Conservation (phyloP, 768 basidiomycete genomes). For the Kockovaella imperatae region DNA sequence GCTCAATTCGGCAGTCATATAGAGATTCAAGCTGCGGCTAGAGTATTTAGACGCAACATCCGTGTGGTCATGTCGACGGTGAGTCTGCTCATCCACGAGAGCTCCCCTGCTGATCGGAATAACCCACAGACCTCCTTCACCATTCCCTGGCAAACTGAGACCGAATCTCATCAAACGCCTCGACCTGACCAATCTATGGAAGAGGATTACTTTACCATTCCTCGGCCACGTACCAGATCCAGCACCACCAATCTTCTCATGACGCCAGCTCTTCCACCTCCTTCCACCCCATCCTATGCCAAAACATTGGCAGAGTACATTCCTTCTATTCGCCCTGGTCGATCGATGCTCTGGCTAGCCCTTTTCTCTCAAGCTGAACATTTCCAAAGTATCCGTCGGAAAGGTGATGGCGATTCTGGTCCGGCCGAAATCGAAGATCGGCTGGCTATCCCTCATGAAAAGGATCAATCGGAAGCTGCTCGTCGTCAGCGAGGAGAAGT, state of each 20-base stretch:
- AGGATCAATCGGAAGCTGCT: conserved; percentile 23
- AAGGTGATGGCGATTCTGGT: conserved; percentile 27
- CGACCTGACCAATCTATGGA: neutral
- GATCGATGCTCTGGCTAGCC: conserved; percentile 36
- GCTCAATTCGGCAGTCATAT: conserved; percentile 33
- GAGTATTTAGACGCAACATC: conserved; percentile 26
- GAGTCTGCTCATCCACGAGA: neutral
- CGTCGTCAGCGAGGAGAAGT: conserved; percentile 17
- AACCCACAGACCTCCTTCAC: conserved; percentile 28
- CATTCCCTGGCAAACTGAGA: conserved; percentile 25
- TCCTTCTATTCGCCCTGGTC: conserved; percentile 18
- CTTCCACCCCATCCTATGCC: conserved; percentile 16
- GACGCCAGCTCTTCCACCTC: conserved; percentile 16
- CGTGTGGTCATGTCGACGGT: conserved; percentile 34
- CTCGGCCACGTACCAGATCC: conserved; percentile 12
- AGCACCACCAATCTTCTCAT: conserved; percentile 11
- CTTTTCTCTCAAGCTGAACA: conserved; percentile 36
- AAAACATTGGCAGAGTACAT: conserved; percentile 20
- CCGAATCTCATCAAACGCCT: neutral
- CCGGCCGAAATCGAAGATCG: conserved; percentile 33
- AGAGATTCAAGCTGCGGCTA: conserved; percentile 32
- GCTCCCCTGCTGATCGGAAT: neutral
- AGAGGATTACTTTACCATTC: neutral
- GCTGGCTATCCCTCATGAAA: conserved; percentile 26
- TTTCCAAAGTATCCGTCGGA: conserved; percentile 27